Evolutionary conservation across 768 basidiomycete genomes (phyloP).

Genomic region (Phaeotremella skinneri): DNA sequence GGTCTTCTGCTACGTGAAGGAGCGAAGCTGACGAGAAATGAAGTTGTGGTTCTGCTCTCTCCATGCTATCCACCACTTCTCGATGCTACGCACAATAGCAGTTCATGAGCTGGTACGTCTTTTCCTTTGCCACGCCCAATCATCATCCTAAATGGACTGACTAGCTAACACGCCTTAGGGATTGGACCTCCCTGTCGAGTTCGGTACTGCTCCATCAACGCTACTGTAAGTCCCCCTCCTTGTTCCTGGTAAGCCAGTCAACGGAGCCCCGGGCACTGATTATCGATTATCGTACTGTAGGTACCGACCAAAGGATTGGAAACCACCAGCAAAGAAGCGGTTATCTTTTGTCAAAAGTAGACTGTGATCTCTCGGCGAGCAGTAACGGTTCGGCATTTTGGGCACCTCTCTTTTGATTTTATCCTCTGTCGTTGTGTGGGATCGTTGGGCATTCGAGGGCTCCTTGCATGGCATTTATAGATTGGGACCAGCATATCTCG

Average conservation of each 20-base stretch:
- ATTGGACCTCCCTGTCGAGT: slow-evolving; percentile 37
- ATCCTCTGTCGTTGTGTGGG: no score
- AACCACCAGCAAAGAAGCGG: not conserved
- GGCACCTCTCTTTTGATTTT: no score
- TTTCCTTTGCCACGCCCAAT: not conserved
- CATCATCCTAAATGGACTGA: not conserved
- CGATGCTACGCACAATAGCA: slow-evolving; percentile 46
- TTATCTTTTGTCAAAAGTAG: not conserved
- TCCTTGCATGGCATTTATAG: not conserved
- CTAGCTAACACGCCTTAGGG: slow-evolving; percentile 16
- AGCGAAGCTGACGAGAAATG: slow-evolving; percentile 7
- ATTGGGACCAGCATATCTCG: no score
- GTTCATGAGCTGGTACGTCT: slow-evolving; percentile 43
- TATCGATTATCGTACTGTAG: not conserved
- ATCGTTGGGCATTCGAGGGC: no score
- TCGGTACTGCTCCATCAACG: slow-evolving; percentile 45
- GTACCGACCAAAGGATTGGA: not conserved
- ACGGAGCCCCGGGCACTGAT: not conserved
- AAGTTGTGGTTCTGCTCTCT: slow-evolving; percentile 46
- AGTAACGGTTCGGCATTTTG: no score
- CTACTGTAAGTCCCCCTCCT: slow-evolving; percentile 32
- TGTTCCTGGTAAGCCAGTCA: not conserved
- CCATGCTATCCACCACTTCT: slow-evolving; percentile 47
- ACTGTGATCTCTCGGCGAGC: no score
- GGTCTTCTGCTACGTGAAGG: no score